These are phyloP conservation scores for Cordyceps javanica DNA, from an alignment of 2,329 filamentous ascomycete genomes.

Conservation along the genomic window DNA sequence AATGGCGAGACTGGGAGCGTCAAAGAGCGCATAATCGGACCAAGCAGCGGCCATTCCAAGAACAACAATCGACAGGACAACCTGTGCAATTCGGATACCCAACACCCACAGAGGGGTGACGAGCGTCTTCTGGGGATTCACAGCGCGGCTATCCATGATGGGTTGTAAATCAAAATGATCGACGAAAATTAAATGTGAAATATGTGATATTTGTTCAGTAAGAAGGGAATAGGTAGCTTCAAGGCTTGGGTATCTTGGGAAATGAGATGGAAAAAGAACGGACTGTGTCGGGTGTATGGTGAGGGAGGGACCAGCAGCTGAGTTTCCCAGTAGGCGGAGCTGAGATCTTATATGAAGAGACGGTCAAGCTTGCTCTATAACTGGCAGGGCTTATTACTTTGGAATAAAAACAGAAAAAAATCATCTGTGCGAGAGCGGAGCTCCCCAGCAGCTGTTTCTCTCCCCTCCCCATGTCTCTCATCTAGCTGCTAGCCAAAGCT, in stretches of 20 bases:
- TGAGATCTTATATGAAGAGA: conserved; percentile 1
- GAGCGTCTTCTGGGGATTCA: conserved; percentile 26
- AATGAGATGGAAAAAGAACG: neutral
- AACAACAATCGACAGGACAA: conserved; percentile 36
- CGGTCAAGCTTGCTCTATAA: neutral
- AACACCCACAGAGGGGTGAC: conserved; percentile 35
- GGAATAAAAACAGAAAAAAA: neutral
- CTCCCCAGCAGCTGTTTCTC: neutral
- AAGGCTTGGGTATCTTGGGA: neutral
- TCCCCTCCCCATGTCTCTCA: neutral
- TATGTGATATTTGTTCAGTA: neutral
- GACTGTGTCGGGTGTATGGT: neutral
- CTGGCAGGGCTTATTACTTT: neutral
- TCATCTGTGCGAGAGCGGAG: neutral
- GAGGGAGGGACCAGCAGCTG: neutral
- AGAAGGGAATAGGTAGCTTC: neutral
- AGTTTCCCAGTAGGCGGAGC: neutral
- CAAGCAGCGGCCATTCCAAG: conserved; percentile 34
- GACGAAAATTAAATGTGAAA: neutral
- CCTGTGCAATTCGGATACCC: conserved; percentile 33
- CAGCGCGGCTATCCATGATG: conserved; percentile 18
- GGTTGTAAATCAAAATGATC: conserved; percentile 16
- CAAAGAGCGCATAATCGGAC: conserved; percentile 4
- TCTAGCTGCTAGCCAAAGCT: neutral
- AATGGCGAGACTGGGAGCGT: conserved; percentile 27